These are phyloP conservation scores for Neonectria faginata DNA, from an alignment of 2,329 filamentous ascomycete species.

Conservation along the genomic window DNA sequence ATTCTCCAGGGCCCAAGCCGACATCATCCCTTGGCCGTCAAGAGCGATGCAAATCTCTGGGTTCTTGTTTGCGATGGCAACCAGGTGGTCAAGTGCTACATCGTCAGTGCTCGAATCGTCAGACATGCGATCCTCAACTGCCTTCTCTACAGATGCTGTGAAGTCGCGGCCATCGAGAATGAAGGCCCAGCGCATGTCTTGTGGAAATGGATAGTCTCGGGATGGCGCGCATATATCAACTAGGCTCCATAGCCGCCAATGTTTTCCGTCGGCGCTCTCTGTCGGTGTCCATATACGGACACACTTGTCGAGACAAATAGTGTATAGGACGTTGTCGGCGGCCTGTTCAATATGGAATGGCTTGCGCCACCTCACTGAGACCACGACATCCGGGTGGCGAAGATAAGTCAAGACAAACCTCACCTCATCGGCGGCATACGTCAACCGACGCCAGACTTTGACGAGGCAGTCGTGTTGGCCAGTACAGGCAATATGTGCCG, in stretches of 20 bases:
- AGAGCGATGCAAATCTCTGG: slow-evolving; percentile 90
- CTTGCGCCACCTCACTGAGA: slow-evolving; percentile 85
- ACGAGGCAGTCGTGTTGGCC: slow-evolving; percentile 83
- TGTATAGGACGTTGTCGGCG: slow-evolving; percentile 89
- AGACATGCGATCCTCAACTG: slow-evolving; percentile 70
- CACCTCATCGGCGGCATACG: slow-evolving; percentile 84
- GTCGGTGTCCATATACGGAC: slow-evolving; percentile 86
- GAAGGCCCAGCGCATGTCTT: slow-evolving; percentile 65
- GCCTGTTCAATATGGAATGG: slow-evolving; percentile 82
- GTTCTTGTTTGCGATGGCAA: slow-evolving; percentile 84
- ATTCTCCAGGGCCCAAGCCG: slow-evolving; percentile 92
- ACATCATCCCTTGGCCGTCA: slow-evolving; percentile 87
- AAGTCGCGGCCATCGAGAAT: slow-evolving; percentile 87
- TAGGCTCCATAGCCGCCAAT: slow-evolving; percentile 82
- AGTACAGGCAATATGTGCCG: slow-evolving; percentile 84
- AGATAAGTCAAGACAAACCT: slow-evolving; percentile 93
- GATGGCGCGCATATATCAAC: slow-evolving; percentile 82
- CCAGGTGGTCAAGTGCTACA: slow-evolving; percentile 83
- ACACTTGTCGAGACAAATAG: slow-evolving; percentile 82
- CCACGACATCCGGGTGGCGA: slow-evolving; percentile 84
- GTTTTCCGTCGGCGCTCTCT: slow-evolving; percentile 76
- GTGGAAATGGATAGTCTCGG: slow-evolving; percentile 52
- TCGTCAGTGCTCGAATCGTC: slow-evolving; percentile 71
- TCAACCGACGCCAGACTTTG: slow-evolving; percentile 91
- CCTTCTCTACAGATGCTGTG: slow-evolving; percentile 79